Evolutionary conservation across 2,329 filamentous ascomycete species (phyloP).

Genomic region (Tolypocladium paradoxum): DNA sequence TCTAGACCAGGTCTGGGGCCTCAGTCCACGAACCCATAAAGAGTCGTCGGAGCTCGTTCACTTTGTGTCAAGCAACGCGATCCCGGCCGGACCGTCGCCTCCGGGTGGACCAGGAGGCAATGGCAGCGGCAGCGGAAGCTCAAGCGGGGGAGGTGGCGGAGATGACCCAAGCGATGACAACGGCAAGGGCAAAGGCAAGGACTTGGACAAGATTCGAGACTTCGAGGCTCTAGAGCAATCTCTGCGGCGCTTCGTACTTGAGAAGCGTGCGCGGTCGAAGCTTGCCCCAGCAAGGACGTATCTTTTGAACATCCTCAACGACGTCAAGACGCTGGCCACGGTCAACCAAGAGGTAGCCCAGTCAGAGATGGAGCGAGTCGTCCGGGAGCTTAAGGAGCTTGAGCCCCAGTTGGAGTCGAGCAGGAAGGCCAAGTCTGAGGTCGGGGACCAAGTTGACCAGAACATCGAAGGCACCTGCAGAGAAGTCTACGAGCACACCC

Average conservation of each 20-base stretch:
- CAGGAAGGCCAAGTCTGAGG: constrained; percentile 66
- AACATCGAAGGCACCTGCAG: constrained; percentile 78
- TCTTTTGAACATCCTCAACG: constrained; percentile 82
- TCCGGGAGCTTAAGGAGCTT: constrained; percentile 66
- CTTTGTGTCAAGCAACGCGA: constrained; percentile 94
- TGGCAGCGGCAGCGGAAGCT: constrained; percentile 41
- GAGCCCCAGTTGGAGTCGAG: constrained; percentile 80
- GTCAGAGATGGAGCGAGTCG: constrained; percentile 74
- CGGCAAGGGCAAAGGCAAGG: constrained; percentile 71
- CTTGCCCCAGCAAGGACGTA: constrained; percentile 93
- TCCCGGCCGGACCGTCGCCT: constrained; percentile 58
- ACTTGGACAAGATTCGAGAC: constrained; percentile 76
- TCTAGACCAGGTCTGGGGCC: constrained; percentile 70
- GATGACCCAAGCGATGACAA: constrained; percentile 47
- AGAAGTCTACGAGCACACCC: constrained; percentile 76
- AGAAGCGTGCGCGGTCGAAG: constrained; percentile 92
- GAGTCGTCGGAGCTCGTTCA: constrained; percentile 89
- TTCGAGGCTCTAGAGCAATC: constrained; percentile 87
- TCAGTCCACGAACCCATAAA: constrained; percentile 91
- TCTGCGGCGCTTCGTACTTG: constrained; percentile 82
- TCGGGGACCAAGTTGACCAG: constrained; percentile 70
- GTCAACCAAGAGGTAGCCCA: constrained; percentile 85
- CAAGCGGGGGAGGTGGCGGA: constrained; percentile 42
- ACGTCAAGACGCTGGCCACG: constrained; percentile 69
- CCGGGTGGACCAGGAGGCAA: constrained; percentile 43